Evolutionary conservation across 2,329 filamentous ascomycete species (phyloP), one percentile per base, ranked within the genome.

Genomic region (Parastagonospora nodorum): DNA sequence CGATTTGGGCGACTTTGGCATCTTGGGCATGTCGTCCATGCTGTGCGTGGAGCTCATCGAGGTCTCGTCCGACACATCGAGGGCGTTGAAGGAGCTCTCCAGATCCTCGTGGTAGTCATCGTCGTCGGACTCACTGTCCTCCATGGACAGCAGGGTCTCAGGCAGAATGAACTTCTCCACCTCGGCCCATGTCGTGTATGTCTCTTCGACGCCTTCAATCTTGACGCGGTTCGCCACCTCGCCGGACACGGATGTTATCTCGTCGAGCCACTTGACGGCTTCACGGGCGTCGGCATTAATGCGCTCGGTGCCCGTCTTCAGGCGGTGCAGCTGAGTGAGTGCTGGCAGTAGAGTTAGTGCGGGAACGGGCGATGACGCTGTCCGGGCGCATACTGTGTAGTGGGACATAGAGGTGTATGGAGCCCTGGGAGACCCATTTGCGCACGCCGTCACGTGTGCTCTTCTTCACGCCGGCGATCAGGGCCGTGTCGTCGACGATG

Each of bases 381-480:
- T 55, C 29, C 15, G 5, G 40, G 44, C 44, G 66, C 78, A 52
- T 73, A 80, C 78, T 79, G 62, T 80, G 74, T 16, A 81, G 75
- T 40, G 79, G 79, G 33, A 81, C 78, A 58, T 79, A 81, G 35
- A 81, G 73, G 57, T 77, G 73, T 42, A 81, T 79, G 57, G 78
- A 74, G 51, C 76, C 78, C 54, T 77, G 76, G 51, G 74, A 72
- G 33, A 80, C 73, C 78, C 78, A 81, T 66, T 80, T 79, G 64
- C 77, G 72, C 55, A 81, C 78, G 45, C 78, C 78, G 60, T 81
- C 79, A 56, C 78, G 72, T 48, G 78, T 80, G 66, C 76, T 78
- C 64, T 75, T 77, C 72, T 80, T 80, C 42, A 79, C 77, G 50
- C 79, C 78, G 35, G 77, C 77, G 48, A 80, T 73, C 56, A 81